Percentiles rank a stretch among this genome's conserved stretches.
These are phyloP conservation scores for Neurospora sublineolata DNA, from an alignment of 495 filamentous ascomycete genomes.

Conservation along the genomic window DNA sequence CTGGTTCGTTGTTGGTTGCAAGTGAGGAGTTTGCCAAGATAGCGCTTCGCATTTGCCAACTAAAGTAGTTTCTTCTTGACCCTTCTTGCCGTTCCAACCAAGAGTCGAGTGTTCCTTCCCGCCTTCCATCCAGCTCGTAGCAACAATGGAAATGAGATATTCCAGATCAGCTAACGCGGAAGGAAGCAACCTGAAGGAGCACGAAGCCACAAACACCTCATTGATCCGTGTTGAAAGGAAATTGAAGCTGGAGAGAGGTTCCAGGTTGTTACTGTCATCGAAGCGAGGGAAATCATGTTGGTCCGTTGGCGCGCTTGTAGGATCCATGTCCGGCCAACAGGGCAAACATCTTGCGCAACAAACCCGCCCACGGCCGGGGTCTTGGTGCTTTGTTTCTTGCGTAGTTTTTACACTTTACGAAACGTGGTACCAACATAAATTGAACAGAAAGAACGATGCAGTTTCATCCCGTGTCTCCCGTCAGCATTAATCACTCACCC, in stretches of 20 bases:
- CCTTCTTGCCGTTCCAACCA: no score
- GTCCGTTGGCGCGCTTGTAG: neutral
- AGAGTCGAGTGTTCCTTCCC: neutral
- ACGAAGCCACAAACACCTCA: neutral
- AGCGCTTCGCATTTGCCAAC: no score
- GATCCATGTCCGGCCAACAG: no score
- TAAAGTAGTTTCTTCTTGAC: no score
- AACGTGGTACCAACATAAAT: neutral
- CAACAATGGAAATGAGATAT: neutral
- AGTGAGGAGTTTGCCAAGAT: neutral
- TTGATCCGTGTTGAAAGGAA: neutral
- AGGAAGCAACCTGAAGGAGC: neutral
- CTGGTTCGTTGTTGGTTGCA: neutral
- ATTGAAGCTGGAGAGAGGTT: neutral
- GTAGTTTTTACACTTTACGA: neutral
- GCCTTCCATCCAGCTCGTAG: neutral
- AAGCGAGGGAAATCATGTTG: neutral
- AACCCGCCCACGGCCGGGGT: neutral
- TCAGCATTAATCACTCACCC: neutral
- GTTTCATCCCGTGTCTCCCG: neutral
- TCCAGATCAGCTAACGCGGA: neutral
- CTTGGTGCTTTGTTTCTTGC: neutral
- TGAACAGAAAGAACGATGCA: neutral
- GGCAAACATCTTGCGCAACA: neutral
- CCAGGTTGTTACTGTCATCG: neutral